Evolutionary conservation across 176 grass and related monocot species (phyloP), one percentile per base, ranked within the genome.

Genomic region (Raddia distichophylla): DNA sequence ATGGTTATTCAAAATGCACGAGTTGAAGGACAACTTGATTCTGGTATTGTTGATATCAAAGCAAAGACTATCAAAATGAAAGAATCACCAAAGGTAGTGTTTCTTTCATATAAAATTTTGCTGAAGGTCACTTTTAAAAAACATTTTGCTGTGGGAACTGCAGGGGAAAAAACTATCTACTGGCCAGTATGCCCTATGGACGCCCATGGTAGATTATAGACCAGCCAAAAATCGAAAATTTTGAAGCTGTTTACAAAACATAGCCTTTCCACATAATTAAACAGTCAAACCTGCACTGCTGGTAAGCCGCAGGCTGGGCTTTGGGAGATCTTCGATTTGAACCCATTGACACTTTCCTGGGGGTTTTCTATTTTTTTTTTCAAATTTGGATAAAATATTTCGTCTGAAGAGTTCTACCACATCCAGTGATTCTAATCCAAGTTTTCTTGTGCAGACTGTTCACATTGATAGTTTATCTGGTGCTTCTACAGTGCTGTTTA

Each of bases 41-140:
- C 90, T 80, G 95, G 95, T 60, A 97, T 97, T 82, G 90, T 97
- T 81, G 95, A 97, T 85, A 94, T 97, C 48, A 94, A 85, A 88
- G 95, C 87, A 79, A 94, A 93, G 54, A 75, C 70, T 63, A 87
- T 97, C n/a, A 84, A 97, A 85, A 82, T 94, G 85, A 89, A 87
- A 81, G 86, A 82, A 68, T 63, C 87, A 42, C 95, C 95, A 1
- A 97, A 92, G 94, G 94, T 97, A 88, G 2, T 73, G 34, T 77
- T 77, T 57, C 35, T 44, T 74, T 76, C 62, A 53, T 64, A 76
- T 40, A 40, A 40, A 40, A 1, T 3, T 40, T 40, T 40, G 2
- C 37, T 40, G 37, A 3, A 40, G 37, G 37, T 40, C 37, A 40
- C 37, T 40, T 40, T 40, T 40, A 40, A 40, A 40, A 40, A 40